Evolutionary conservation across 2,329 filamentous ascomycete species (phyloP), one percentile per base, ranked within the genome.

Genomic region (Ophioceras dolichostomum): DNA sequence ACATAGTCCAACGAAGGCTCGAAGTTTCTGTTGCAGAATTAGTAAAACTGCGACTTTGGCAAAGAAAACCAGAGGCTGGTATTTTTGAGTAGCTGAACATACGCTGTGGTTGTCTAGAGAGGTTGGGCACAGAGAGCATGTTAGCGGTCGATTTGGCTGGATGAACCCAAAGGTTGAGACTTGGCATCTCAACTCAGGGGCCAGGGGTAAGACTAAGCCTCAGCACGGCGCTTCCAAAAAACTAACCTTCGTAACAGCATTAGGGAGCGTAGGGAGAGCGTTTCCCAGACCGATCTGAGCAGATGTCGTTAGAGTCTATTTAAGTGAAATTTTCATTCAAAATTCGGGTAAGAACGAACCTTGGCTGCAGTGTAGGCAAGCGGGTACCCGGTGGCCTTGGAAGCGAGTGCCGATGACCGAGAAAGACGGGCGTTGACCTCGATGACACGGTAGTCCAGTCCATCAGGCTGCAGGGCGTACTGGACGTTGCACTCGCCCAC

Each of bases 401-500:
- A 96, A 17, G 89, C 89, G 45, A 98, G 68, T 13, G 91, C 89
- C 10, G 89, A 98, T 34, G 89, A 98, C 62, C 91, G 75, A 36
- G 89, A 98, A 41, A 98, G 68, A 71, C 89, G 82, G 34, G 89
- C 91, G 53, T 98, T 98, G 65, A 98, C 91, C 60, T 98, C 91
- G 54, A 98, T 98, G 48, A 98, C 95, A 69, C 91, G 95, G 67
- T 95, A 98, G 56, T 98, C 91, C 56, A 75, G 79, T 1, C 88
- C 95, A 59, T 88, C 85, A 3, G 91, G 91, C 64, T 98, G 95
- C 38, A 98, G 67, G 4, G 91, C 91, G 53, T 96, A 98, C 59
- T 98, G 91, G 44, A 98, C 95, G 62, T 98, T 98, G 65, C 91
- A 98, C 64, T 98, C 91, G 58, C 91, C 91, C 34, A 98, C 88